Evolutionary conservation across 2,329 filamentous ascomycete species (phyloP).

Genomic region (Fusarium torreyae): DNA sequence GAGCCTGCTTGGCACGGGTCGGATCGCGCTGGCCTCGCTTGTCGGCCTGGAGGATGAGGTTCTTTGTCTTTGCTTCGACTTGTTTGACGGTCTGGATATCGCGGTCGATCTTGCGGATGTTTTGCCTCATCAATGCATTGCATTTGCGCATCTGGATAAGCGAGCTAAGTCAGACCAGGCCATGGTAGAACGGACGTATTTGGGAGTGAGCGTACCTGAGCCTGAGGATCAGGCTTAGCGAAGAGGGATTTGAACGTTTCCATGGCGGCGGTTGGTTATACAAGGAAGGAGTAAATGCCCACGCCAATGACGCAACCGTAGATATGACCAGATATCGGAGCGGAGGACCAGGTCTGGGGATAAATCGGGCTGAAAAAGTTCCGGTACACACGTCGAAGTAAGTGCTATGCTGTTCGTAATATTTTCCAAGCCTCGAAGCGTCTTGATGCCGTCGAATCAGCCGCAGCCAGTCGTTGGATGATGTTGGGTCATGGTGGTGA

Average conservation of each 20-base stretch:
- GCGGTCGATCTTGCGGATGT: slow-evolving; percentile 94
- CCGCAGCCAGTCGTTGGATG: slow-evolving; percentile 38
- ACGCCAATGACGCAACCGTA: slow-evolving; percentile 48
- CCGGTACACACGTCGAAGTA: not conserved
- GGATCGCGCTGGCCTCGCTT: slow-evolving; percentile 86
- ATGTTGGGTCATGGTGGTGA: slow-evolving; percentile 48
- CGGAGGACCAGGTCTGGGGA: slow-evolving; percentile 1
- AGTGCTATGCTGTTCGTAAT: not conserved
- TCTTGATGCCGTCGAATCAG: slow-evolving; percentile 31
- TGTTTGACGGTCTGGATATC: slow-evolving; percentile 85
- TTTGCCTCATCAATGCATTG: slow-evolving; percentile 88
- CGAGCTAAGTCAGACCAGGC: slow-evolving; percentile 9
- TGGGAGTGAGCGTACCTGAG: slow-evolving; percentile 75
- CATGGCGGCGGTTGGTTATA: slow-evolving; percentile 69
- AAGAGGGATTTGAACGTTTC: slow-evolving; percentile 89
- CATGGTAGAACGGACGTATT: not conserved
- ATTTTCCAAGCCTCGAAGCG: not conserved
- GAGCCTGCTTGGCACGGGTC: slow-evolving; percentile 82
- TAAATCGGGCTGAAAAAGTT: not conserved
- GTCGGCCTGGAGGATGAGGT: slow-evolving; percentile 86
- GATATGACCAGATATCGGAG: slow-evolving; percentile 33
- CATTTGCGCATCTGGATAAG: slow-evolving; percentile 88
- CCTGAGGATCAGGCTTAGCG: slow-evolving; percentile 92
- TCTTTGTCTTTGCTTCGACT: slow-evolving; percentile 87
- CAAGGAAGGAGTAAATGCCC: slow-evolving; percentile 19